Evolutionary conservation across 306 rosid species (phyloP), one percentile per base, ranked within the genome.

Genomic region (Luffa aegyptiaca): DNA sequence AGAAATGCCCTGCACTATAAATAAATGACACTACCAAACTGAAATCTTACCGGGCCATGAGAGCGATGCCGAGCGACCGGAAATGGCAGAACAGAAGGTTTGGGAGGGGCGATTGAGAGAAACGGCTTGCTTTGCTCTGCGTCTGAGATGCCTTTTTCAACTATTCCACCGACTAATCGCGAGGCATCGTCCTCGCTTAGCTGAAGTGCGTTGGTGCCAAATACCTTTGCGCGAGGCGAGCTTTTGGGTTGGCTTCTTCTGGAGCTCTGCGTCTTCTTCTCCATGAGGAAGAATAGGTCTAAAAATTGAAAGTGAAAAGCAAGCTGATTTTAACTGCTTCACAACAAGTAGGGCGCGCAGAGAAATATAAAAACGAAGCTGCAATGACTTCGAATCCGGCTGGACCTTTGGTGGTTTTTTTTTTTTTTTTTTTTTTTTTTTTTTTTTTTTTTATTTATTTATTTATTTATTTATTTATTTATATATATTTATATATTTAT

Each of bases 1-100:
- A 17, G 33, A 66, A 77, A 58, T 18, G 36, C 37, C 18, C 1
- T 39, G n/a, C 17, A 53, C 11, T 39, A 21, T n/a, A 76, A n/a
- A 52, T 8, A 45, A 80, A 72, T 31, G 49, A 18, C 9, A 37
- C 33, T 14, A 20, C 3, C 0, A 44, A 57, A n/a, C 5, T 0
- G 49, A 0, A 42, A 42, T 79, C 89, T 90, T 82, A 95, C 97
- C 82, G 97, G 97, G 56, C 97, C 96, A 75, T 88, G 89, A 13
- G 97, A 92, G 69, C 97, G 99, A 66, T 93, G 99, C 57, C 97
- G 97, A 39, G 99, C 99, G 35, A 90, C 90, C 0, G 99, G 99
- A 63, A 95, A 95, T 48, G 97, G 97, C 72, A 93, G 84, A 61
- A 89, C 83, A 3, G 93, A 81, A 59, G 97, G 93, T 46, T 84